phyloP scores from a whole-genome alignment of 768 basidiomycete genomes.

The Melanogaster broomeanus region DNA sequence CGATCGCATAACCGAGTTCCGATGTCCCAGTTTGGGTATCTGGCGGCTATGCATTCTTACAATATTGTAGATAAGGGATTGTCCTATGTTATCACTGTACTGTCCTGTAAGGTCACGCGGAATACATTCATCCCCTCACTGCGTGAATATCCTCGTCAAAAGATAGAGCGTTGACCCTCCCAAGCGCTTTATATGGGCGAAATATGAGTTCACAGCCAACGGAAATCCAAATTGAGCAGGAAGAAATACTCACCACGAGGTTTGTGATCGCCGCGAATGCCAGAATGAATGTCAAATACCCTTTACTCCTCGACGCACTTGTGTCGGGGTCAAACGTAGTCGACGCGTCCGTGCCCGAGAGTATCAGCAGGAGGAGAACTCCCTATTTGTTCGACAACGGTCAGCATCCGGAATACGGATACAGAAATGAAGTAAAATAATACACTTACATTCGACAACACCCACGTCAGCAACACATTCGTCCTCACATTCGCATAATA shows the following conservation, averaged over 20 bases:
- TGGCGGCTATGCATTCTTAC: no score
- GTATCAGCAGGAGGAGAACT: constrained; percentile 65
- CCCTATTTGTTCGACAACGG: constrained; percentile 44
- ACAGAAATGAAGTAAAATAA: background rate
- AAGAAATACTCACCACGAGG: constrained; percentile 44
- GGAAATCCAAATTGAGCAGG: constrained; percentile 21
- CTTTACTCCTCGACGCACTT: constrained; percentile 60
- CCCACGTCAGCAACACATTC: constrained; percentile 81
- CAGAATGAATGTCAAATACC: constrained; percentile 79
- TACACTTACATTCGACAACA: constrained; percentile 71
- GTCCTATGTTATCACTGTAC: no score
- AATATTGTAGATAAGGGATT: no score
- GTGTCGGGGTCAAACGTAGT: constrained; percentile 57
- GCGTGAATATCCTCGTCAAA: constrained; percentile 51
- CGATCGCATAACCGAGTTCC: no score
- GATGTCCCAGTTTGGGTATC: no score
- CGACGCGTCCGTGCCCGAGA: constrained; percentile 57
- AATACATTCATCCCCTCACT: constrained; percentile 32
- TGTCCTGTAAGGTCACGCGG: background rate
- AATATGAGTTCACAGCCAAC: constrained; percentile 15
- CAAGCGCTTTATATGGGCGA: constrained; percentile 45
- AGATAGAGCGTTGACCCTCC: constrained; percentile 59
- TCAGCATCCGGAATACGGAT: background rate
- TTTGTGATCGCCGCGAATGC: constrained; percentile 81
- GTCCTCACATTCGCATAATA: constrained; percentile 89